Percentiles rank a stretch among this genome's conserved stretches.
These are phyloP conservation scores for Fusarium albidum DNA, from an alignment of 2,329 filamentous ascomycete species.

Conservation along the genomic window DNA sequence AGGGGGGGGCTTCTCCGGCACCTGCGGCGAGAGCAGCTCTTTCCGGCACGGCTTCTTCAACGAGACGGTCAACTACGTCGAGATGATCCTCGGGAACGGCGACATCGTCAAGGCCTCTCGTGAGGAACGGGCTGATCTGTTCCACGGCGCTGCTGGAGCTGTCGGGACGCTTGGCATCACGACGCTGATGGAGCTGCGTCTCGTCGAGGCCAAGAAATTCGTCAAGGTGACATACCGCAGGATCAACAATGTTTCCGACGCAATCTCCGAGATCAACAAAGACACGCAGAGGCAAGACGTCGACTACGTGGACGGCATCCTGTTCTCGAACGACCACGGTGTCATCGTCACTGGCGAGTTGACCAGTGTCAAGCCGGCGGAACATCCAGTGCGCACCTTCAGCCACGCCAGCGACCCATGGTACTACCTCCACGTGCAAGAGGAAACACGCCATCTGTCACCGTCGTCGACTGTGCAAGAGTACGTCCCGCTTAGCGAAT, in stretches of 20 bases:
- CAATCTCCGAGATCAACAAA: conserved; percentile 51
- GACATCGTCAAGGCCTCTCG: conserved; percentile 58
- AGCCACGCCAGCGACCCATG: conserved; percentile 65
- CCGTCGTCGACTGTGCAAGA: conserved; percentile 13
- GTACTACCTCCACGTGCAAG: conserved; percentile 70
- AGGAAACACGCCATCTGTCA: conserved; percentile 19
- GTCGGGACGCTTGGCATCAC: conserved; percentile 69
- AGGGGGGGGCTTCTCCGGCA: conserved; percentile 72
- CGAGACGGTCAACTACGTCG: conserved; percentile 66
- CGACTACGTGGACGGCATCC: conserved; percentile 70
- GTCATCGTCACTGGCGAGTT: conserved; percentile 64
- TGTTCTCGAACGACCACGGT: conserved; percentile 57
- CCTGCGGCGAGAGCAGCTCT: conserved; percentile 71
- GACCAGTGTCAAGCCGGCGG: conserved; percentile 18
- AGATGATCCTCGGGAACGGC: conserved; percentile 69
- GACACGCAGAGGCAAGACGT: not conserved
- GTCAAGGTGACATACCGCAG: conserved; percentile 65
- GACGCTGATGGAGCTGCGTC: conserved; percentile 65
- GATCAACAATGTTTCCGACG: conserved; percentile 50
- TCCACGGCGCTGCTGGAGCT: conserved; percentile 65
- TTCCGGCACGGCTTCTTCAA: conserved; percentile 75
- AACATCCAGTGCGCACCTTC: conserved; percentile 49
- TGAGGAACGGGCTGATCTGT: conserved; percentile 60
- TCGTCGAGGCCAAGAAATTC: conserved; percentile 61
- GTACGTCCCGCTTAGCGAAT: conserved; percentile 50